These are phyloP conservation scores for Pleurotus ostreatus DNA, from an alignment of 768 basidiomycete species.

Conservation along the genomic window DNA sequence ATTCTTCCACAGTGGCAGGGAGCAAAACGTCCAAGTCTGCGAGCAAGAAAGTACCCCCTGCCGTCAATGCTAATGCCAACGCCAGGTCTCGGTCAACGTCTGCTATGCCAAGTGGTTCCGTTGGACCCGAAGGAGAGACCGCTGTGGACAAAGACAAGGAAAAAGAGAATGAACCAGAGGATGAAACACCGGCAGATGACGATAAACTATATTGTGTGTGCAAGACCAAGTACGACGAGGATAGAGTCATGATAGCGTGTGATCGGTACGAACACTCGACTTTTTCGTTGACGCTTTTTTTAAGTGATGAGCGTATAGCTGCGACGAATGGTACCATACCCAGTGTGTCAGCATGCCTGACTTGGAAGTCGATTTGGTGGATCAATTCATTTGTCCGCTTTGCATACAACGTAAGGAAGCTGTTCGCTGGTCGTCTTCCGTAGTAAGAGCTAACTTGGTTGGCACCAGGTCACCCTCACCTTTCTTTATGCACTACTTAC, in stretches of 20 bases:
- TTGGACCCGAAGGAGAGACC: conserved; percentile 32
- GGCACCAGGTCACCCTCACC: conserved; percentile 49
- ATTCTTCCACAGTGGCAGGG: conserved; percentile 16
- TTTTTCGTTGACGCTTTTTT: neutral
- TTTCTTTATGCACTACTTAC: conserved; percentile 71
- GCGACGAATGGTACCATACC: conserved; percentile 95
- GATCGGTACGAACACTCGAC: conserved; percentile 53
- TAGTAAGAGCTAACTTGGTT: conserved; percentile 1
- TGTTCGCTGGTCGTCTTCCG: neutral
- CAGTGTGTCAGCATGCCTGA: conserved; percentile 82
- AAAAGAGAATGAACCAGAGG: conserved; percentile 46
- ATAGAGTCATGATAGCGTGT: conserved; percentile 89
- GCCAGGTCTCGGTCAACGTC: conserved; percentile 71
- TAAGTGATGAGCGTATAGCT: conserved; percentile 38
- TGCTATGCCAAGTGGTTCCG: conserved; percentile 50
- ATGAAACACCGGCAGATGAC: conserved; percentile 42
- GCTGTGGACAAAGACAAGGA: conserved; percentile 35
- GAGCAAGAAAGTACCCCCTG: conserved; percentile 27
- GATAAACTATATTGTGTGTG: conserved; percentile 87
- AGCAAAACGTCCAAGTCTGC: conserved; percentile 16
- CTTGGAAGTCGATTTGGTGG: conserved; percentile 79
- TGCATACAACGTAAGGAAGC: conserved; percentile 66
- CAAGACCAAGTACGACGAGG: conserved; percentile 83
- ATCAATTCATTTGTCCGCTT: conserved; percentile 86
- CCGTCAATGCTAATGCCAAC: conserved; percentile 19